Evolutionary conservation across 139 green algal species (phyloP).

Genomic region (Tetratostichococcus sp.): DNA sequence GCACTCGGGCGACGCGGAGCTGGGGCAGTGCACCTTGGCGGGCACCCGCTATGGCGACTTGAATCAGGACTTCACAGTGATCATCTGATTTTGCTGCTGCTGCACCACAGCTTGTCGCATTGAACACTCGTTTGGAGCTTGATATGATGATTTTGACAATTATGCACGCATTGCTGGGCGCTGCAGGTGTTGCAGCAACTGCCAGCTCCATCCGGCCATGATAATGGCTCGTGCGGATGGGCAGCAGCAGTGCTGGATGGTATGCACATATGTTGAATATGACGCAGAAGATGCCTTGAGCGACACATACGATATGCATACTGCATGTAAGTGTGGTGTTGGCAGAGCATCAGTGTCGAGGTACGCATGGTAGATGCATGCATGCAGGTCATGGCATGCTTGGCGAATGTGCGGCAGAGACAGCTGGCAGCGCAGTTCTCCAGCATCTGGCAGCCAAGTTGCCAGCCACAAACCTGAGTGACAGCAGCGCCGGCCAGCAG

Average conservation of each 20-base stretch:
- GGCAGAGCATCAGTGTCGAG: too few species aligned
- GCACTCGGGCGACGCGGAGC: not conserved
- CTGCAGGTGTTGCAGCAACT: constrained; percentile 4
- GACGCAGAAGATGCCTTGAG: too few species aligned
- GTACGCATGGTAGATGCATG: too few species aligned
- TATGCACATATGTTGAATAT: not conserved
- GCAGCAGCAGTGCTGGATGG: constrained; percentile 12
- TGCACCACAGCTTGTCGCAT: too few species aligned
- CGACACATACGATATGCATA: too few species aligned
- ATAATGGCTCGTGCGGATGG: not conserved
- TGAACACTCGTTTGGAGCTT: too few species aligned
- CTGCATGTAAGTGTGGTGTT: too few species aligned
- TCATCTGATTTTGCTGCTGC: too few species aligned
- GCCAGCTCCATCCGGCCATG: not conserved
- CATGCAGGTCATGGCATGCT: constrained; percentile 46
- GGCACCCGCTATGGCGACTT: constrained; percentile 42
- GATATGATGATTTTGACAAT: too few species aligned
- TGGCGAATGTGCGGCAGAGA: constrained; percentile 26
- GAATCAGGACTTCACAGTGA: constrained; percentile 47
- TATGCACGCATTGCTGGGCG: too few species aligned
- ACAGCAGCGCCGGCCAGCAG: not conserved
- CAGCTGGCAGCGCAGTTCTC: constrained; percentile 25
- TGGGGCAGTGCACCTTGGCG: not conserved
- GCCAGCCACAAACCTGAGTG: not conserved
- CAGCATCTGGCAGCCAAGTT: constrained; percentile 7